These are phyloP conservation scores for Ballota nigra DNA, from an alignment of 257 asterid genomes.

Conservation along the genomic window DNA sequence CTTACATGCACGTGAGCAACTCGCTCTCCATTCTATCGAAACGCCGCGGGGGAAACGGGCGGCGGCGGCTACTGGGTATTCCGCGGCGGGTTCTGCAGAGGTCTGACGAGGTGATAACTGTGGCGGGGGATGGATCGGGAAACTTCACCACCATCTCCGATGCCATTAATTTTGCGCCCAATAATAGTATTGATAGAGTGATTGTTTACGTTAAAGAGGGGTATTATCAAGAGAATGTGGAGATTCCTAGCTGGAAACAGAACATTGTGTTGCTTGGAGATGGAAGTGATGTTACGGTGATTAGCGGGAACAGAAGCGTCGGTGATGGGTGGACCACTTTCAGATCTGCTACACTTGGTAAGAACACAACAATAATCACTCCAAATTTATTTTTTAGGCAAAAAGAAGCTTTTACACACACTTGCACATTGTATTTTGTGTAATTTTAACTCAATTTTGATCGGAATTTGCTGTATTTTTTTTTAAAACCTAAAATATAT, in stretches of 20 bases:
- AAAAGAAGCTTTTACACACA: too few relatives aligned
- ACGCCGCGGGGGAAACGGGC: constrained; percentile 21
- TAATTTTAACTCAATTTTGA: too few relatives aligned
- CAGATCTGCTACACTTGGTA: constrained; percentile 94
- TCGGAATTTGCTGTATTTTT: too few relatives aligned
- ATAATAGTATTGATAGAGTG: constrained; percentile 53
- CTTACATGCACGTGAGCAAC: constrained; percentile 65
- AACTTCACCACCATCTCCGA: constrained; percentile 54
- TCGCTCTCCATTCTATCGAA: constrained; percentile 53
- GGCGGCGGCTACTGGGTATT: constrained; percentile 55
- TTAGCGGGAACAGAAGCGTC: constrained; percentile 56
- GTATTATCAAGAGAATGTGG: constrained; percentile 72
- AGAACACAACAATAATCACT: neutral
- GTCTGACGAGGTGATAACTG: constrained; percentile 47
- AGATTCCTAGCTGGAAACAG: constrained; percentile 69
- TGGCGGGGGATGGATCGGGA: constrained; percentile 77
- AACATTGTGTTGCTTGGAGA: constrained; percentile 85
- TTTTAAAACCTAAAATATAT: too few relatives aligned
- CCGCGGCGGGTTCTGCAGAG: constrained; percentile 54
- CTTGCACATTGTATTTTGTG: too few relatives aligned
- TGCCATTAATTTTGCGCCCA: constrained; percentile 65
- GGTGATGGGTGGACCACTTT: constrained; percentile 90
- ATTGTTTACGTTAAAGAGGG: constrained; percentile 59
- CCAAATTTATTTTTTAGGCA: neutral
- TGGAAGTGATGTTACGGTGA: constrained; percentile 60